Evolutionary conservation across 2,329 filamentous ascomycete species (phyloP), one percentile per base, ranked within the genome.

Genomic region (Beauveria scarabaeidicola): DNA sequence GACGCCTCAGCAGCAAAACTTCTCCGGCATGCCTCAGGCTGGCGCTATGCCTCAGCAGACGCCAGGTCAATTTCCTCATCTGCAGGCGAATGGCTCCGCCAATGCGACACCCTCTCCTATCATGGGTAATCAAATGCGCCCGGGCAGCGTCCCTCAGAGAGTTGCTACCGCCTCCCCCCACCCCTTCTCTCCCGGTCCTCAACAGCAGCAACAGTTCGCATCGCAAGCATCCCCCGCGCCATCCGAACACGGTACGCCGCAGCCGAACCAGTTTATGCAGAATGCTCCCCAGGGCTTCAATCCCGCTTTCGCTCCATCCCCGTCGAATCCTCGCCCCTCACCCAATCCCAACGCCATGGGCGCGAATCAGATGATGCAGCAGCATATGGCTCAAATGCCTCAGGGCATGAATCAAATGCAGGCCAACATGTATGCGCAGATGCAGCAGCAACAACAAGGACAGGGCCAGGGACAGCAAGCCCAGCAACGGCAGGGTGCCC

Each of bases 101-200:
- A 94, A 91, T 72, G 88, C 90, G 62, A 96, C 91, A 43, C 93
- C 93, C 11, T 97, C 94, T 7, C 94, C 94, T 29, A 93, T 95
- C 63, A 91, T 97, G 84, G 84, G 85, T 63, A 91, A 88, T 69
- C 92, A 95, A 68, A 78, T 87, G 70, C 83, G 85, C 63, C 82
- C 86, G 38, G 84, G 89, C 69, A 82, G 82, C 67, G 85, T 88
- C 15, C 86, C 87, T 43, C 89, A 91, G 70, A 81, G 91, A 68
- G 90, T 97, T 72, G 88, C 91, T 64, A 97, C 93, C 50, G 88
- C 91, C 47, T 97, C 94, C 36, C 93, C 94, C 3, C 93, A 94
- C 72, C 90, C 91, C 1, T 96, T 95, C 71, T 92, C 89, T 1
- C 89, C 89, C 17, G 86, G 86, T 60, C 43, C 58, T 23, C 58